A percentile compares a stretch with the other conserved stretches of the same genome.
phyloP scores from a whole-genome alignment of 805 yeast species.

The Torulaspora franciscae region DNA sequence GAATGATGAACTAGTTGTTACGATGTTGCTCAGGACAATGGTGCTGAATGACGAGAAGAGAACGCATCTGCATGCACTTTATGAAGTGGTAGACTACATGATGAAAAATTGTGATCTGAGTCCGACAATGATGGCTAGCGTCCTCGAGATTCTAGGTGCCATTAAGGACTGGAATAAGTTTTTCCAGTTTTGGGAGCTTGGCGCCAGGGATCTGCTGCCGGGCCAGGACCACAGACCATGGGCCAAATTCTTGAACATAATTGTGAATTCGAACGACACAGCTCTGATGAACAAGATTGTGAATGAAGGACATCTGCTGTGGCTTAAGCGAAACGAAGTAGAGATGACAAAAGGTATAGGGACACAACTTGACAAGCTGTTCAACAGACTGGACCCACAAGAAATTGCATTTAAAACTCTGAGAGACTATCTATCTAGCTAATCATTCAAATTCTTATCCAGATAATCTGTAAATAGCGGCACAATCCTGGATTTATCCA shows the following conservation, averaged over 20 bases:
- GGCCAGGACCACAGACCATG: constrained; percentile 29
- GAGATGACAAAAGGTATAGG: constrained; percentile 17
- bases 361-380: constrained; percentile 15
- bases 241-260: constrained; percentile 19
- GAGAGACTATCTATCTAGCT: constrained; percentile 3
- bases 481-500: constrained; percentile 63
- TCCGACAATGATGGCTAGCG: constrained; percentile 12
- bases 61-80: constrained; percentile 16
- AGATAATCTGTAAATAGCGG: constrained; percentile 76
- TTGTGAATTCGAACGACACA: constrained; percentile 18
- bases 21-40: constrained; percentile 21
- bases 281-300: constrained; percentile 16
- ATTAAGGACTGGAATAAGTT: constrained; percentile 22
- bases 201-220: constrained; percentile 8
- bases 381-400: constrained; percentile 15
- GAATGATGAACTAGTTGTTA: constrained; percentile 18
- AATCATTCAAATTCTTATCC: constrained; percentile 50
- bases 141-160: constrained; percentile 21
- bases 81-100: constrained; percentile 20
- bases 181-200: constrained; percentile 26
- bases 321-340: constrained; percentile 25
- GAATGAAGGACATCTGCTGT: constrained; percentile 24
- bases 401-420: constrained; percentile 9
- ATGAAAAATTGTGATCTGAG: constrained; percentile 9
- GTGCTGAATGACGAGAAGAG: constrained; percentile 11